Percentiles rank a stretch among this genome's conserved stretches.
Conservation (phyloP, 768 basidiomycete genomes). For the Boletus reticuloceps region DNA sequence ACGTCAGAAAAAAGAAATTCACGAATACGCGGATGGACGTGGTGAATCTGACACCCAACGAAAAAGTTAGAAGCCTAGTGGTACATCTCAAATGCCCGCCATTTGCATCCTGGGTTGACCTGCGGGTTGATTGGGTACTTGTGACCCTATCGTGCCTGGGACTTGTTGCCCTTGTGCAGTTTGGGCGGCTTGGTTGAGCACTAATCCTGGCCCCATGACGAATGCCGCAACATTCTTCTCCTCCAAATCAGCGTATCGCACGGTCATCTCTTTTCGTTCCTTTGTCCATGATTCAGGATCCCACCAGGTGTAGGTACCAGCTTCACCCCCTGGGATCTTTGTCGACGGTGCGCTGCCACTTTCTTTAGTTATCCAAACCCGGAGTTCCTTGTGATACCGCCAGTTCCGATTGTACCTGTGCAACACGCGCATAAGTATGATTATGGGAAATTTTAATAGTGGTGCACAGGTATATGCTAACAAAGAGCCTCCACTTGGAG, state of each 20-base stretch:
- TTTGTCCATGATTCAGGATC: slow-evolving; percentile 78
- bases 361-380: slow-evolving; percentile 84
- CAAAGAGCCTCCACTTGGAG: slow-evolving; percentile 3
- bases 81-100: slow-evolving; percentile 32
- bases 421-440: slow-evolving; percentile 4
- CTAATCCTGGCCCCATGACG: slow-evolving; percentile 46
- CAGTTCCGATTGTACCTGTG: slow-evolving; percentile 89
- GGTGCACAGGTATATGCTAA: slow-evolving; percentile 5
- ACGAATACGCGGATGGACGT: background rate
- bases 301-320: slow-evolving; percentile 90
- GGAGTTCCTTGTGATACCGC: slow-evolving; percentile 93
- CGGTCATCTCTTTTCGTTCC: slow-evolving; percentile 74
- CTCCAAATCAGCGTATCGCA: slow-evolving; percentile 70
- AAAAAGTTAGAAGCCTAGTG: slow-evolving; percentile 1
- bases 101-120: slow-evolving; percentile 34
- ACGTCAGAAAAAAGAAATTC: slow-evolving; percentile 22
- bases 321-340: slow-evolving; percentile 79
- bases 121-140: slow-evolving; percentile 23
- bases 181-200: slow-evolving; percentile 35
- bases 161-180: slow-evolving; percentile 39
- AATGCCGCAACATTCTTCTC: slow-evolving; percentile 70
- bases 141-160: slow-evolving; percentile 31
- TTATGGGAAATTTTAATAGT: background rate
- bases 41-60: background rate
- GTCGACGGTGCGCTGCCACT: slow-evolving; percentile 71